Evolutionary conservation across 805 yeast genomes (phyloP).

Genomic region (Pichia phayaonensis): DNA sequence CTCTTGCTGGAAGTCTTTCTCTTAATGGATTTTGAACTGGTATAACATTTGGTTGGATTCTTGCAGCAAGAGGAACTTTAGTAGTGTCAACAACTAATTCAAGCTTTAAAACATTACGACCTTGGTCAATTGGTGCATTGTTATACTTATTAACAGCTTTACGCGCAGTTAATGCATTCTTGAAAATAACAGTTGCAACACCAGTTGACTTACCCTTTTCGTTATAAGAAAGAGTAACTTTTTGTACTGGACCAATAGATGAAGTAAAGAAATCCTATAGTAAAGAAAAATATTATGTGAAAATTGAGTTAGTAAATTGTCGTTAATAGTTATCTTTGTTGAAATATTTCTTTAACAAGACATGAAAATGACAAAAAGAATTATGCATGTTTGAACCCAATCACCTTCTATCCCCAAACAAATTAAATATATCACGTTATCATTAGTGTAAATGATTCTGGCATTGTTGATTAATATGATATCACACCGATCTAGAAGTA

Average conservation of each 20-base stretch:
- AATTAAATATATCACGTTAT: neutral
- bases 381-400: neutral
- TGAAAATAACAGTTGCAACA: conserved; percentile 80
- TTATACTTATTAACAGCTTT: conserved; percentile 78
- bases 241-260: conserved; percentile 78
- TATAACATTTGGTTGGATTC: conserved; percentile 49
- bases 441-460: neutral
- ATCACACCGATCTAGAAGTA: neutral
- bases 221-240: conserved; percentile 69
- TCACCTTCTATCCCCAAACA: neutral
- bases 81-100: conserved; percentile 85
- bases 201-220: conserved; percentile 89
- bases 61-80: conserved; percentile 62
- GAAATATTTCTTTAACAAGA: neutral
- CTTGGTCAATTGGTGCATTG: conserved; percentile 90
- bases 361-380: neutral
- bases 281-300: neutral
- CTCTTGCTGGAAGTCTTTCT: conserved; percentile 11
- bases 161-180: conserved; percentile 58
- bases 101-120: conserved; percentile 63
- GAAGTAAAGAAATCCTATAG: conserved; percentile 78
- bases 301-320: conserved; percentile 16
- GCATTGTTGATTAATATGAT: neutral
- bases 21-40: conserved; percentile 34
- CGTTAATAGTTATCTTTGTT: neutral